Evolutionary conservation across 2,329 filamentous ascomycete genomes (phyloP).

Genomic region (Hypoxylon sp.): DNA sequence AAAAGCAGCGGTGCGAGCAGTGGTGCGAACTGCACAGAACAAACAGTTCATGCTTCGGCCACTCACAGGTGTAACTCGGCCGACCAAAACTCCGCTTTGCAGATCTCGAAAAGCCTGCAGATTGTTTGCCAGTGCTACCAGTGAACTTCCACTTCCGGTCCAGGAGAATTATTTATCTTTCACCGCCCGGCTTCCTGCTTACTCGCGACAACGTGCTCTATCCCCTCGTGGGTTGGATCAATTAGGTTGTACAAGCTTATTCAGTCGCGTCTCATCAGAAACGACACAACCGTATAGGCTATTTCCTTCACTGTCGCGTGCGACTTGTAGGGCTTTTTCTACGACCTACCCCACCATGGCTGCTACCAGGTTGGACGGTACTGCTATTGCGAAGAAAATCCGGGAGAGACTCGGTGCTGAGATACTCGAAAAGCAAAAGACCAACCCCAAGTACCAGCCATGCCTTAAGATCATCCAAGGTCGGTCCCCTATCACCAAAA

Average conservation of each 20-base stretch:
- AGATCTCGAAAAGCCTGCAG: slow-evolving; percentile 49
- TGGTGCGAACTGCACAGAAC: slow-evolving; percentile 3
- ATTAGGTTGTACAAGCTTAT: slow-evolving; percentile 31
- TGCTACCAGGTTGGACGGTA: slow-evolving; percentile 94
- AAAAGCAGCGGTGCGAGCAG: slow-evolving; percentile 11
- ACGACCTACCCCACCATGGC: slow-evolving; percentile 77
- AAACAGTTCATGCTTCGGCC: slow-evolving; percentile 33
- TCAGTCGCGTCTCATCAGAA: slow-evolving; percentile 23
- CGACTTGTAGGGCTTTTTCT: slow-evolving; percentile 56
- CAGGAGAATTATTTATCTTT: slow-evolving; percentile 22
- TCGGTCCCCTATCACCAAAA: slow-evolving; percentile 58
- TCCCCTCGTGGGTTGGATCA: slow-evolving; percentile 32
- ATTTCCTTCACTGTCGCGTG: slow-evolving; percentile 36
- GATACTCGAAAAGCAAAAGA: slow-evolving; percentile 84
- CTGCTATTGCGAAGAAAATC: slow-evolving; percentile 92
- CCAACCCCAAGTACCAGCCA: slow-evolving; percentile 90
- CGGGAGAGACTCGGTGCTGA: slow-evolving; percentile 84
- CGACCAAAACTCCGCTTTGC: slow-evolving; percentile 46
- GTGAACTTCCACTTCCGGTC: slow-evolving; percentile 30
- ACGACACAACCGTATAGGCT: slow-evolving; percentile 31
- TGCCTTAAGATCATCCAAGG: slow-evolving; percentile 95
- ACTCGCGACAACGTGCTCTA: slow-evolving; percentile 39
- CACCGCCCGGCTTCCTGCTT: slow-evolving; percentile 32
- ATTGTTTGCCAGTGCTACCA: slow-evolving; percentile 20
- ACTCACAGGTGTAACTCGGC: slow-evolving; percentile 35